Evolutionary conservation across 805 yeast species (phyloP).

Genomic region (Candida sakaeoensis): DNA sequence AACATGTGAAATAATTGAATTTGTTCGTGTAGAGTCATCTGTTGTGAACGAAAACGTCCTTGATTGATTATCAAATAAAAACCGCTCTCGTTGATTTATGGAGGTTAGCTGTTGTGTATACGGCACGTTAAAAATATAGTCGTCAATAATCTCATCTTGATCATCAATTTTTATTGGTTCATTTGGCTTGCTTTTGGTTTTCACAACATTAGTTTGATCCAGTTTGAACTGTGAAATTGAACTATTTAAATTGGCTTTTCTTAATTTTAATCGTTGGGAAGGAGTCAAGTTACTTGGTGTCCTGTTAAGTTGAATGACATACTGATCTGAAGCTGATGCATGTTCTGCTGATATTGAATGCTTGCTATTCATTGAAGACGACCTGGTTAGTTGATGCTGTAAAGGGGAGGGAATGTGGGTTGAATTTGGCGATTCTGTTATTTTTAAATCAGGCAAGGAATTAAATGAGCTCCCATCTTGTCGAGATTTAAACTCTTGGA

Average conservation of each 20-base stretch:
- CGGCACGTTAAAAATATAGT: conserved; percentile 59
- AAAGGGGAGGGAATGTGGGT: conserved; percentile 14
- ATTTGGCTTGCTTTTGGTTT: neutral
- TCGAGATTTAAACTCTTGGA: conserved; percentile 9
- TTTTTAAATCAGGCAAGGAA: neutral
- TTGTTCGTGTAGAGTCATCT: conserved; percentile 39
- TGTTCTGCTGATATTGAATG: conserved; percentile 8
- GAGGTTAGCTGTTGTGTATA: conserved; percentile 50
- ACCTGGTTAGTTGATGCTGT: conserved; percentile 14
- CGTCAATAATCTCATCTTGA: conserved; percentile 19
- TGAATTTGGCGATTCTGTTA: neutral
- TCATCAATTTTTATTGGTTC: conserved; percentile 9
- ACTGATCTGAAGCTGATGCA: conserved; percentile 10
- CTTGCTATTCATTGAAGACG: conserved; percentile 17
- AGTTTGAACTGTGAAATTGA: conserved; percentile 19
- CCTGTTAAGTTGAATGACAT: conserved; percentile 19
- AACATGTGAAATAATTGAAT: conserved; percentile 40
- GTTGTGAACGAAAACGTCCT: conserved; percentile 25
- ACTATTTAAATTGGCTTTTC: conserved; percentile 22
- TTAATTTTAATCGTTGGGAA: conserved; percentile 24
- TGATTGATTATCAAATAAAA: conserved; percentile 18
- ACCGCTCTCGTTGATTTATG: conserved; percentile 30
- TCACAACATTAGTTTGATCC: conserved; percentile 6
- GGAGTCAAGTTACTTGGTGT: conserved; percentile 27
- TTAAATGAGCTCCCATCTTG: neutral